A percentile compares a stretch with the other conserved stretches of the same genome.
Conservation (phyloP, 768 basidiomycete species). For the Phaeotremella skinneri region DNA sequence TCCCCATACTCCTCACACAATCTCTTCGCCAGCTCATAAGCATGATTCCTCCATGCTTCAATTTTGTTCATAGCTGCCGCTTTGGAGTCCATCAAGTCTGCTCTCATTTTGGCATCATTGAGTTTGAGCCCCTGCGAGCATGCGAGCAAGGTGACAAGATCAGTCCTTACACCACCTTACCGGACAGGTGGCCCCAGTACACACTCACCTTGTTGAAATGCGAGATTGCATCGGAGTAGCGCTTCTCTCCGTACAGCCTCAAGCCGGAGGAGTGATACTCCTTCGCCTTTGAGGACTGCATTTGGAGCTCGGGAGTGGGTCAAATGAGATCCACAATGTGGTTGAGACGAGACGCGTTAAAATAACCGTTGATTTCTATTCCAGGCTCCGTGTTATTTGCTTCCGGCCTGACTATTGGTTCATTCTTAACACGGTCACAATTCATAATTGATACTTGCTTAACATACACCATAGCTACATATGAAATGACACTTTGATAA, state of each 20-base stretch:
- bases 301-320: background rate
- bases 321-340: background rate
- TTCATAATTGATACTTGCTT: no score
- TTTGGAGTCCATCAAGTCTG: constrained; percentile 13
- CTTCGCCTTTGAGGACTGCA: constrained; percentile 1
- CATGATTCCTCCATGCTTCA: constrained; percentile 8
- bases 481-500: background rate
- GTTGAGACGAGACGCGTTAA: background rate
- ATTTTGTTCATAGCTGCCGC: constrained; percentile 15
- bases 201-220: constrained; percentile 25
- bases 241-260: constrained; percentile 3
- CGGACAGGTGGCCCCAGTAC: no score
- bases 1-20: constrained; percentile 13
- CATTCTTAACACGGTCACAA: no score
- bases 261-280: constrained; percentile 3
- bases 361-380: background rate
- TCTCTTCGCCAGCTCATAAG: constrained; percentile 12
- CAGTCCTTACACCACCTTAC: no score
- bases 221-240: constrained; percentile 10
- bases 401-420: background rate
- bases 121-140: constrained; percentile 11
- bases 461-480: background rate
- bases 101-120: background rate
- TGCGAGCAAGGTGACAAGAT: background rate
- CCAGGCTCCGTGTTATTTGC: background rate